Conservation (phyloP, 345 rosid genomes). For the Populus simonii region DNA sequence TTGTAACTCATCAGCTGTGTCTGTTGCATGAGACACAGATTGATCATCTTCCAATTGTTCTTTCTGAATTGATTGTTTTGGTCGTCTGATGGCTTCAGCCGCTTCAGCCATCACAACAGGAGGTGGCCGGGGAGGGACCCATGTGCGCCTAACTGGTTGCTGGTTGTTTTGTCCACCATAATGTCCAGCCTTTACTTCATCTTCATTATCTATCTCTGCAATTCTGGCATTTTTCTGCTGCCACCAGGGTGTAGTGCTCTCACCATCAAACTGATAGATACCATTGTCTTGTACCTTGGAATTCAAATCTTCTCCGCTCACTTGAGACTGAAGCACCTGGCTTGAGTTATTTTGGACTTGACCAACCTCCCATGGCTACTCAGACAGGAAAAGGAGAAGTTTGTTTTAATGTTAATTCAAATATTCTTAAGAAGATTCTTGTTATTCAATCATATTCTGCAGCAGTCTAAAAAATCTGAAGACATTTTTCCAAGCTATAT, state of each 20-base stretch:
- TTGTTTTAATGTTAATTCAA: constrained; percentile 1
- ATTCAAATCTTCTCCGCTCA: constrained; percentile 36
- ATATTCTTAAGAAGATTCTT: not conserved
- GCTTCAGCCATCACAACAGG: constrained; percentile 92
- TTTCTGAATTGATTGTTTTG: constrained; percentile 52
- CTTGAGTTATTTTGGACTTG: constrained; percentile 45
- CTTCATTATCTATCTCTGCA: constrained; percentile 60
- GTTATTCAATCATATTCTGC: not conserved
- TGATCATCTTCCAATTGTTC: constrained; percentile 55
- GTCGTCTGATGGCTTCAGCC: constrained; percentile 89
- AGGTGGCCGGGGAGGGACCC: constrained; percentile 97
- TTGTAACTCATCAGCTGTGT: constrained; percentile 57
- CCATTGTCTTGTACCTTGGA: constrained; percentile 41
- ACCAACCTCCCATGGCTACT: constrained; percentile 77
- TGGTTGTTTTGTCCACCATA: constrained; percentile 40
- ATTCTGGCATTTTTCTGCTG: constrained; percentile 61
- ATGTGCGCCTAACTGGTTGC: constrained; percentile 56
- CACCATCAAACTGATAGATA: constrained; percentile 33
- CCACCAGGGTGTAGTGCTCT: constrained; percentile 61
- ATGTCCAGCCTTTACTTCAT: constrained; percentile 34
- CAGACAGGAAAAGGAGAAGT: constrained; percentile 4
- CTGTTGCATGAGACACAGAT: constrained; percentile 31
- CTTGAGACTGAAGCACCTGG: constrained; percentile 36
- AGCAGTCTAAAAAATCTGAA: not conserved
- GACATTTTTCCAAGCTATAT: not conserved